Evolutionary conservation across 805 yeast genomes (phyloP).

Genomic region (Vanderwaltozyma verrucispora): DNA sequence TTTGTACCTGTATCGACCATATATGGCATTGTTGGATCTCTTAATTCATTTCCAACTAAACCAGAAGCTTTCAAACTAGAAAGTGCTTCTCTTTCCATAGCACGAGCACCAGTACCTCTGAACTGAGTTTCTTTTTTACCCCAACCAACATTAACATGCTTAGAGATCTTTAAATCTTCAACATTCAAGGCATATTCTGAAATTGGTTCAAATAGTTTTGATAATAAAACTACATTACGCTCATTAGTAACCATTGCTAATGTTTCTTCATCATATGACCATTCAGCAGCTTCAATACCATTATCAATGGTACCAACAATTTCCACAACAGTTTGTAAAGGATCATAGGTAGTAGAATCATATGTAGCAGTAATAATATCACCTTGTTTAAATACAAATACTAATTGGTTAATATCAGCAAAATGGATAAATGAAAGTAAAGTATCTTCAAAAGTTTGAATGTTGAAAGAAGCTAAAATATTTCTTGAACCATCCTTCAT

Average conservation of each 20-base stretch:
- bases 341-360: constrained; percentile 36
- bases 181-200: constrained; percentile 49
- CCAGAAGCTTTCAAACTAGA: constrained; percentile 46
- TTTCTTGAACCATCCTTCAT: constrained; percentile 50
- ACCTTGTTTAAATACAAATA: constrained; percentile 63
- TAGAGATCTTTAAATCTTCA: constrained; percentile 56
- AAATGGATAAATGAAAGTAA: constrained; percentile 56
- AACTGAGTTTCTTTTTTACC: constrained; percentile 96
- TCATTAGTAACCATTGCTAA: constrained; percentile 57
- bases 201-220: constrained; percentile 71
- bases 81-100: constrained; percentile 51
- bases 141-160: constrained; percentile 97
- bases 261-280: constrained; percentile 92
- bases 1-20: constrained; percentile 59
- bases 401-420: constrained; percentile 53
- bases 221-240: constrained; percentile 51
- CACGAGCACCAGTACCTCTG: constrained; percentile 85
- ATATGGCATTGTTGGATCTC: constrained; percentile 85
- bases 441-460: constrained; percentile 31
- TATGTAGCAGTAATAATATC: constrained; percentile 62
- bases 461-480: constrained; percentile 52
- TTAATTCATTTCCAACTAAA: constrained; percentile 51
- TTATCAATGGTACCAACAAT: constrained; percentile 79
- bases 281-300: constrained; percentile 59
- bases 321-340: constrained; percentile 46